Evolutionary conservation across 75 land plant genomes (phyloP).

Genomic region (Chamaecyparis obtusa): DNA sequence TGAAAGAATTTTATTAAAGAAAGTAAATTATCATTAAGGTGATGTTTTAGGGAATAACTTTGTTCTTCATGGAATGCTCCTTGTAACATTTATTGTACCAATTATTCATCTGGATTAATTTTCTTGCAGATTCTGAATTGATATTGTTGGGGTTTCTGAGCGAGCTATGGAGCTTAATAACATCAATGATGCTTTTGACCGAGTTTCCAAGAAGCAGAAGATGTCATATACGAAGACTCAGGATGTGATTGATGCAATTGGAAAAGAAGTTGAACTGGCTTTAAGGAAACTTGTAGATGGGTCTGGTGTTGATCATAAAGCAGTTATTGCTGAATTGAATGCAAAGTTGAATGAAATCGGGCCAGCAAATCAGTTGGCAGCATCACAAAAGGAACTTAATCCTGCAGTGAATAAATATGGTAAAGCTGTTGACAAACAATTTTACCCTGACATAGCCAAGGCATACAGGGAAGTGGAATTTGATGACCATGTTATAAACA

Average conservation of each 20-base stretch:
- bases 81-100: not conserved
- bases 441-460: constrained; percentile 71
- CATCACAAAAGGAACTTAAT: constrained; percentile 71
- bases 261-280: constrained; percentile 59
- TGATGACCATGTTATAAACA: constrained; percentile 63
- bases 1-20: not conserved
- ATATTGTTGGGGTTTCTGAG: not conserved
- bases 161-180: constrained; percentile 61
- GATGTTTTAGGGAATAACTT: not conserved
- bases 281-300: constrained; percentile 32
- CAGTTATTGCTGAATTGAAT: constrained; percentile 51
- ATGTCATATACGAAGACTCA: constrained; percentile 56
- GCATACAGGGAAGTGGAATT: constrained; percentile 83
- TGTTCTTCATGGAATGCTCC: not conserved
- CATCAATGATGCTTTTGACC: constrained; percentile 83
- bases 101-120: not conserved
- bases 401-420: constrained; percentile 66
- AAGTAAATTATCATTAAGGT: not conserved
- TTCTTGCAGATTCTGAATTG: constrained; percentile 2
- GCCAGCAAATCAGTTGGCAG: constrained; percentile 62
- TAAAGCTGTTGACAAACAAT: constrained; percentile 73
- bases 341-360: constrained; percentile 57
- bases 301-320: constrained; percentile 22
- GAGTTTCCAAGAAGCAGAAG: constrained; percentile 84
- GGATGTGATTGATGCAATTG: constrained; percentile 65